Evolutionary conservation across 441 rosid genomes (phyloP).

Genomic region (Rhodomyrtus psidioides): DNA sequence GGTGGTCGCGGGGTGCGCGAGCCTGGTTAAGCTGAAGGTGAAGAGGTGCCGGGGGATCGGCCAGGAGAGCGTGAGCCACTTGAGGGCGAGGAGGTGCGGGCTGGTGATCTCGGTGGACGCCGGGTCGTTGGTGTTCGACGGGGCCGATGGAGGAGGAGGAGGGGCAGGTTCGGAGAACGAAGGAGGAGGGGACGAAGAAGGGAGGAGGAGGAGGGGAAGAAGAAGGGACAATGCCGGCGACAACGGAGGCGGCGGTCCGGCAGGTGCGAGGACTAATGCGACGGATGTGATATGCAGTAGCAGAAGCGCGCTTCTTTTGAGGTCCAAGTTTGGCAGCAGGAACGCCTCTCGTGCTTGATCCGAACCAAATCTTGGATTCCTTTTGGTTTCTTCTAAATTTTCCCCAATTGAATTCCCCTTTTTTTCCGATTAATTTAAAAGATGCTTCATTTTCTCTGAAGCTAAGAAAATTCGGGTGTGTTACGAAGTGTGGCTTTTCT

Average conservation of each 20-base stretch:
- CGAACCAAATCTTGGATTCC: background rate
- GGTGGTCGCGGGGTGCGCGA: constrained; percentile 37
- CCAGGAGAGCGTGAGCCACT: constrained; percentile 17
- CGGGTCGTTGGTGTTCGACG: constrained; percentile 2
- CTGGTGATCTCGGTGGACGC: constrained; percentile 29
- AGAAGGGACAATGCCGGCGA: background rate
- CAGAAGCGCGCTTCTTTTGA: constrained; percentile 21
- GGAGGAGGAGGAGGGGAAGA: background rate
- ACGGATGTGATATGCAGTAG: constrained; percentile 25
- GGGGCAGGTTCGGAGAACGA: background rate
- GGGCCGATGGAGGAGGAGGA: background rate
- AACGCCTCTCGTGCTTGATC: background rate
- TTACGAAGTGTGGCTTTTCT: background rate
- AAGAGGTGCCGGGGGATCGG: constrained; percentile 47
- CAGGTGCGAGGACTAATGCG: background rate
- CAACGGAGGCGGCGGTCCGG: background rate
- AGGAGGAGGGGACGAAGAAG: background rate
- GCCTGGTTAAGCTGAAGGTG: constrained; percentile 47
- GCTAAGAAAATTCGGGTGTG: background rate
- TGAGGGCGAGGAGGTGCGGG: constrained; percentile 19
- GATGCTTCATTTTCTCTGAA: background rate
- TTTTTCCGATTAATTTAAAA: background rate
- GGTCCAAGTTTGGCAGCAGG: constrained; percentile 16
- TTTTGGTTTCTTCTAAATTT: background rate
- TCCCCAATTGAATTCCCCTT: background rate